A percentile compares a stretch with the other conserved stretches of the same genome.
Conservation (phyloP, 768 basidiomycete genomes). For the Naganishia antarctica region DNA sequence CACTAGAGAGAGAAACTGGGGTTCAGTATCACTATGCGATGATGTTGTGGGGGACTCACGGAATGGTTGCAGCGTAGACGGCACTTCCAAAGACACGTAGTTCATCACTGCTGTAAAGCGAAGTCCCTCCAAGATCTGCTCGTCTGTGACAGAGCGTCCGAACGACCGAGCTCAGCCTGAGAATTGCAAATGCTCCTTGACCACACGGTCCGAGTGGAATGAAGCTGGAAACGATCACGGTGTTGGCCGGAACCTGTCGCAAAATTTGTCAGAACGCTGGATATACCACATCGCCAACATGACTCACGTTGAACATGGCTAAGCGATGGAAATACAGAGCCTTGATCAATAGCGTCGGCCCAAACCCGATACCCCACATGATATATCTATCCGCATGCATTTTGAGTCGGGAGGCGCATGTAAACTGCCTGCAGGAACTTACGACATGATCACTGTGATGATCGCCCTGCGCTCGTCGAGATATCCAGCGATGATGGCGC, state of each 20-base stretch:
- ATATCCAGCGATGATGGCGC: constrained; percentile 58
- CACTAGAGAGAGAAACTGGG: background rate
- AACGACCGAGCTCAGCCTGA: constrained; percentile 37
- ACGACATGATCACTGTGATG: constrained; percentile 56
- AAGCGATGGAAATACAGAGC: constrained; percentile 62
- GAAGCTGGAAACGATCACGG: constrained; percentile 51
- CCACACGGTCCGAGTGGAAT: constrained; percentile 68
- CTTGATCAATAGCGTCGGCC: constrained; percentile 63
- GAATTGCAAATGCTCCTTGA: constrained; percentile 55
- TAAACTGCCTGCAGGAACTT: too few relatives aligned
- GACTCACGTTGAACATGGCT: constrained; percentile 47
- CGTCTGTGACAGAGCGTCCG: constrained; percentile 22
- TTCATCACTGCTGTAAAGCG: constrained; percentile 23
- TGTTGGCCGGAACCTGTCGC: background rate
- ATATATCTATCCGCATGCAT: constrained; percentile 50
- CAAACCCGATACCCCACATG: constrained; percentile 55
- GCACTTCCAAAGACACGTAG: constrained; percentile 20
- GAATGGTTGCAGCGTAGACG: constrained; percentile 25
- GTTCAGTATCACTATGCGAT: background rate
- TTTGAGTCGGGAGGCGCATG: too few relatives aligned
- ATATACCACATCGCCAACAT: too few relatives aligned
- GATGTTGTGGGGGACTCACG: constrained; percentile 9
- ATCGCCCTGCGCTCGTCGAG: constrained; percentile 56
- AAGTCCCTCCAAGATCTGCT: background rate
- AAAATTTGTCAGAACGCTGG: background rate